phyloP scores from a whole-genome alignment of 257 asterid genomes.

The Linderniella brevidens region DNA sequence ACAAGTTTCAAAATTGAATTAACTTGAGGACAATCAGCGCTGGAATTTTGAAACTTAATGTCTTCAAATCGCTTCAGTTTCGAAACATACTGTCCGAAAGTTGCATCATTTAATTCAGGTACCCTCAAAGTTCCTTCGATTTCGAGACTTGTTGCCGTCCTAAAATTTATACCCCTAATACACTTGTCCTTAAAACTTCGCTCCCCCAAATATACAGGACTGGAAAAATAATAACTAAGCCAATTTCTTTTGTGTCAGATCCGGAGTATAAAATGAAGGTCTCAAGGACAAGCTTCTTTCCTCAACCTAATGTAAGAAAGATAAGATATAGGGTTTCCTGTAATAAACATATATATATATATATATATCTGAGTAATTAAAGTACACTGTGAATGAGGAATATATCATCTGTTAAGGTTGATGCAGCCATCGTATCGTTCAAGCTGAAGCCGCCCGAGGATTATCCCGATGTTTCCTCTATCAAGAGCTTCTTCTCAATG shows the following conservation, averaged over 20 bases:
- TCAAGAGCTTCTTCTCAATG: constrained; percentile 92
- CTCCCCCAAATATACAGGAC: too few relatives aligned
- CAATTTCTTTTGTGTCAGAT: constrained; percentile 36
- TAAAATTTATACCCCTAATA: background rate
- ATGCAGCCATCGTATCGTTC: constrained; percentile 78
- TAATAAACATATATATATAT: too few relatives aligned
- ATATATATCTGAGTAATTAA: background rate
- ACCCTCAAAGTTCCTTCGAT: background rate
- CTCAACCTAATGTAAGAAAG: constrained; percentile 85
- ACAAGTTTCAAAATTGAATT: too few relatives aligned
- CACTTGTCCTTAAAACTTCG: too few relatives aligned
- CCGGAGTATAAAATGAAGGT: constrained; percentile 74
- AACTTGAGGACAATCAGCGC: too few relatives aligned
- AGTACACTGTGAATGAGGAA: background rate
- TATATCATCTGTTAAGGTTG: constrained; percentile 37
- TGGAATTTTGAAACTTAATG: too few relatives aligned
- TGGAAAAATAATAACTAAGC: too few relatives aligned
- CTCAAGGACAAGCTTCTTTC: constrained; percentile 72
- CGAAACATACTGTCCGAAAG: too few relatives aligned
- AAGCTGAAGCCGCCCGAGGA: constrained; percentile 49
- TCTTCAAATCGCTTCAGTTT: too few relatives aligned
- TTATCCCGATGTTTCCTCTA: constrained; percentile 67
- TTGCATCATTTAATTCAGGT: too few relatives aligned
- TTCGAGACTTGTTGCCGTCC: background rate
- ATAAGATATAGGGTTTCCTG: constrained; percentile 7